phyloP scores from a whole-genome alignment of 768 basidiomycete species.

The Mycena vitilis region DNA sequence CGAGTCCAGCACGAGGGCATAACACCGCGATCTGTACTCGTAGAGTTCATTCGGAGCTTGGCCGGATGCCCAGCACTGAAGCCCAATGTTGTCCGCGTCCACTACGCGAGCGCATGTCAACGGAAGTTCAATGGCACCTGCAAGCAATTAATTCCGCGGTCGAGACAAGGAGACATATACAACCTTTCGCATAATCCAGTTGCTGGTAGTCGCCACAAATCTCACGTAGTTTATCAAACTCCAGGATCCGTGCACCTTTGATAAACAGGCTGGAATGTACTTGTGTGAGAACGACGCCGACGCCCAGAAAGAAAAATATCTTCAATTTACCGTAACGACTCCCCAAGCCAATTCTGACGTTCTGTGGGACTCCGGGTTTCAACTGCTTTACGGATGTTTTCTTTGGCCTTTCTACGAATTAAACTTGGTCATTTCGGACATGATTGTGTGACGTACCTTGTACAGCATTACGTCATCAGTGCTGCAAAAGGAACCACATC shows the following conservation, averaged over 20 bases:
- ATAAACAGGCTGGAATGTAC: conserved; percentile 75
- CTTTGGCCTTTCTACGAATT: conserved; percentile 75
- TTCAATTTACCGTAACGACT: conserved; percentile 80
- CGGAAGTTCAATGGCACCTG: conserved; percentile 89
- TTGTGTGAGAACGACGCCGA: conserved; percentile 20
- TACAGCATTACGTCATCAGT: conserved; percentile 98
- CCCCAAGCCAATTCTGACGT: conserved; percentile 81
- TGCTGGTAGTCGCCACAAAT: conserved; percentile 91
- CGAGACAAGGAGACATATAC: neutral
- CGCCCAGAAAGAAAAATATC: neutral
- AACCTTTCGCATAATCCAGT: conserved; percentile 85
- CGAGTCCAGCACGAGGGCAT: conserved; percentile 86
- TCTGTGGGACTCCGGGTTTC: conserved; percentile 82
- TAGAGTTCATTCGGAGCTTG: conserved; percentile 64
- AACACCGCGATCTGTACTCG: conserved; percentile 77
- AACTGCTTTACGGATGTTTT: conserved; percentile 91
- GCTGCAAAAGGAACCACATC: conserved; percentile 98
- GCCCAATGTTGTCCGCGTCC: conserved; percentile 80
- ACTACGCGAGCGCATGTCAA: conserved; percentile 82
- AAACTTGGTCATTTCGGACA: conserved; percentile 21
- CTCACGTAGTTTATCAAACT: conserved; percentile 86
- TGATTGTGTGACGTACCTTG: conserved; percentile 67
- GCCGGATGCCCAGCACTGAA: conserved; percentile 82
- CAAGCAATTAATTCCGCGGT: neutral
- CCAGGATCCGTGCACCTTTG: conserved; percentile 87